Percentiles rank a stretch among this genome's conserved stretches.
These are phyloP conservation scores for Leersia perrieri DNA, from an alignment of 176 grass and related monocot genomes.

Conservation along the genomic window DNA sequence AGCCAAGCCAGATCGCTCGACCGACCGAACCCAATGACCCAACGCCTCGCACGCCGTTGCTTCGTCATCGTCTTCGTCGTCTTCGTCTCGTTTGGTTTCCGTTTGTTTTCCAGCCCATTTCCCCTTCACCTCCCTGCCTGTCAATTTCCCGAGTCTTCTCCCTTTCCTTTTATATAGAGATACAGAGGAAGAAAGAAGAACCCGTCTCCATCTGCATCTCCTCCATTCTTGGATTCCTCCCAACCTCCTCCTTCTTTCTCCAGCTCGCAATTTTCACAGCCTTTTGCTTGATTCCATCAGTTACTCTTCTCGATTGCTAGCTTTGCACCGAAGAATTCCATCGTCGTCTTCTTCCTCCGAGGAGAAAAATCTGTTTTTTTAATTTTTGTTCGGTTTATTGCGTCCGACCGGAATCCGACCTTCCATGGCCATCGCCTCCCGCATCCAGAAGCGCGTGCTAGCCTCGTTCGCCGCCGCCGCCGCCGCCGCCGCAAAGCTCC, in stretches of 20 bases:
- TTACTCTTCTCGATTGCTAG: neutral
- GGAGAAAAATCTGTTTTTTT: too few relatives aligned
- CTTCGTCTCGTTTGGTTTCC: neutral
- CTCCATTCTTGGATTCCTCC: constrained; percentile 35
- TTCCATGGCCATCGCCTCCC: constrained; percentile 67
- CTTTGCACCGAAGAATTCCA: neutral
- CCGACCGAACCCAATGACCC: too few relatives aligned
- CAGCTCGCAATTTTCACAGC: constrained; percentile 7
- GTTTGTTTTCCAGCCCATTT: neutral
- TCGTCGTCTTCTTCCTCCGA: neutral
- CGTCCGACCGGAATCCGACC: neutral
- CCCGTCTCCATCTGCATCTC: neutral
- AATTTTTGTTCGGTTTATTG: neutral
- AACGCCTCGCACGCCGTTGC: neutral
- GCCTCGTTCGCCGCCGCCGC: constrained; percentile 44
- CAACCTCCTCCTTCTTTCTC: neutral
- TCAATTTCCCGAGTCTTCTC: neutral
- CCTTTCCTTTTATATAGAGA: neutral
- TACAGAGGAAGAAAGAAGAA: neutral
- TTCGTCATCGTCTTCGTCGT: neutral
- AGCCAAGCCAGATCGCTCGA: neutral
- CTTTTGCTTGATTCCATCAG: neutral
- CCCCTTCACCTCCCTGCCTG: neutral
- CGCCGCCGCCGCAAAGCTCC: constrained; percentile 49
- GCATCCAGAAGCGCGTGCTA: constrained; percentile 37